Conservation (phyloP, 768 basidiomycete genomes). For the Trametes meyenii region DNA sequence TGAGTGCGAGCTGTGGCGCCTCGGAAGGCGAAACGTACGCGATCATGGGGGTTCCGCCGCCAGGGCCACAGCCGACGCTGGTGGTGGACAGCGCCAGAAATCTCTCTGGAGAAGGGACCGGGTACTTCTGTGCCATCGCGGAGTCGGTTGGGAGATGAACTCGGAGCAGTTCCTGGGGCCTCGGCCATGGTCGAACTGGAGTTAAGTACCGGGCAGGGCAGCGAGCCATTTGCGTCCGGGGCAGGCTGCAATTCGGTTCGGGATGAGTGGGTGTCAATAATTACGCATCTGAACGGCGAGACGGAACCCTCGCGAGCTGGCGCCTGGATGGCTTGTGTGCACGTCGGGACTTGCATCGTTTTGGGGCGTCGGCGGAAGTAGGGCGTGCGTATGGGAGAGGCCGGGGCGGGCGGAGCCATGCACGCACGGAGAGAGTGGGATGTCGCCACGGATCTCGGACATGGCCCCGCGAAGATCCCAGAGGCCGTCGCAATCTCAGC, state of each 20-base stretch:
- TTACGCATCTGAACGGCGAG: constrained; percentile 5
- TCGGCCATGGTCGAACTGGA: not conserved
- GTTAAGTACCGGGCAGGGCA: constrained; percentile 5
- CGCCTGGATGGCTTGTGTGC: not conserved
- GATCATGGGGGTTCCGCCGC: constrained; percentile 80
- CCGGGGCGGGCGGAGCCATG: not conserved
- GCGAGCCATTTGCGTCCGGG: not conserved
- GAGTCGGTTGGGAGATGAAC: constrained; percentile 6
- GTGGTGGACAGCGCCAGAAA: constrained; percentile 60
- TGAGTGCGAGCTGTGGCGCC: constrained; percentile 21
- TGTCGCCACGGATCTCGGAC: constrained; percentile 17
- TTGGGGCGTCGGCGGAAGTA: constrained; percentile 10
- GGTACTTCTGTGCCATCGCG: constrained; percentile 31
- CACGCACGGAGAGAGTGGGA: not conserved
- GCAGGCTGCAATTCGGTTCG: not conserved
- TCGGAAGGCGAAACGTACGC: constrained; percentile 53
- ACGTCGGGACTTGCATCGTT: not conserved
- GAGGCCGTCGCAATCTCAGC: constrained; percentile 6
- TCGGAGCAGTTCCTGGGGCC: constrained; percentile 9
- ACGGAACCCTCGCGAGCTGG: constrained; percentile 4
- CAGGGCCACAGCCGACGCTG: constrained; percentile 75
- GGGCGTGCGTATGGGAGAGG: not conserved
- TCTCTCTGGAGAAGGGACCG: constrained; percentile 41
- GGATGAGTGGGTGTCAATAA: constrained; percentile 6
- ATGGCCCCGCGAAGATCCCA: constrained; percentile 12